These are phyloP conservation scores for Clavispora vitiphila DNA, from an alignment of 805 yeast species.

Conservation along the genomic window DNA sequence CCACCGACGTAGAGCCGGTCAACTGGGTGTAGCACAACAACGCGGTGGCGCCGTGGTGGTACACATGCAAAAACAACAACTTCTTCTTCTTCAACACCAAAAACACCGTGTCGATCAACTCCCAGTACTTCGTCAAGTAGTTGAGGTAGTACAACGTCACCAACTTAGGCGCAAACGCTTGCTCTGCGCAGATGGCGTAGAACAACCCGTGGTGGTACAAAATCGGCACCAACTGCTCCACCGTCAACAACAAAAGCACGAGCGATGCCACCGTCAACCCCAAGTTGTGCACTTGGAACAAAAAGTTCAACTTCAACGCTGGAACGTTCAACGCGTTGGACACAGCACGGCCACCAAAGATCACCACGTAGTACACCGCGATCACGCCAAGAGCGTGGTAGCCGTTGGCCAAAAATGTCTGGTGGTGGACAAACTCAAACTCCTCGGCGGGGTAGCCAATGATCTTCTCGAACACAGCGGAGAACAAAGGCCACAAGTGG, in stretches of 20 bases:
- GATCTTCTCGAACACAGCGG: slow-evolving; percentile 38
- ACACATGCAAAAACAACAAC: slow-evolving; percentile 87
- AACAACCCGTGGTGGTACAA: slow-evolving; percentile 69
- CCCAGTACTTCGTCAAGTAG: slow-evolving; percentile 84
- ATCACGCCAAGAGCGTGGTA: slow-evolving; percentile 46
- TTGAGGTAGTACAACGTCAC: slow-evolving; percentile 85
- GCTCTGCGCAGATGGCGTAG: slow-evolving; percentile 73
- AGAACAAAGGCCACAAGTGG: slow-evolving; percentile 66
- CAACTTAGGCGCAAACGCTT: slow-evolving; percentile 79
- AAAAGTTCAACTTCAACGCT: slow-evolving; percentile 66
- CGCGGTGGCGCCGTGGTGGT: slow-evolving; percentile 98
- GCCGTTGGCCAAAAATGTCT: slow-evolving; percentile 64
- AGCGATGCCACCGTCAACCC: slow-evolving; percentile 66
- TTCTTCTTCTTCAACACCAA: slow-evolving; percentile 89
- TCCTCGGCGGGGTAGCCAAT: slow-evolving; percentile 58
- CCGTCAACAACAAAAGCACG: slow-evolving; percentile 57
- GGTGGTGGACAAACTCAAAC: slow-evolving; percentile 61
- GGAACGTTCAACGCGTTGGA: slow-evolving; percentile 47
- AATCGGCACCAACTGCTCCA: slow-evolving; percentile 85
- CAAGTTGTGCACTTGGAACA: slow-evolving; percentile 85
- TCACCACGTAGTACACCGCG: slow-evolving; percentile 33
- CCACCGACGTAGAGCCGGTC: slow-evolving; percentile 82
- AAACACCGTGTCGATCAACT: slow-evolving; percentile 87
- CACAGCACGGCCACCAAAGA: slow-evolving; percentile 68
- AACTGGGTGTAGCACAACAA: slow-evolving; percentile 89